These are phyloP conservation scores for Gryganskiella cystojenkinii DNA, from an alignment of 192 early-diverging fungal genomes.

Conservation along the genomic window DNA sequence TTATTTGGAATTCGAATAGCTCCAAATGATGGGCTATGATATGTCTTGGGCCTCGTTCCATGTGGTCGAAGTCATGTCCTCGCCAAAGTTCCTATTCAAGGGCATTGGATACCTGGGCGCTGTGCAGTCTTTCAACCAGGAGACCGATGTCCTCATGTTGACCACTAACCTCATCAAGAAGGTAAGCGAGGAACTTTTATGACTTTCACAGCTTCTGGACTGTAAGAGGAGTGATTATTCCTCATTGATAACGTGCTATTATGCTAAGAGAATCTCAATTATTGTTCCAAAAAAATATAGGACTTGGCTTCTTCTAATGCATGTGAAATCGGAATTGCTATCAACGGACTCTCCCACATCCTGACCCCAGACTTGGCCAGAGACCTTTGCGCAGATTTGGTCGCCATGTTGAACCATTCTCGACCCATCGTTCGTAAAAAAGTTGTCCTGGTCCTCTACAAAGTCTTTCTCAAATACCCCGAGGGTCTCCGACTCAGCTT, in stretches of 20 bases:
- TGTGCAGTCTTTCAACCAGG: constrained; percentile 87
- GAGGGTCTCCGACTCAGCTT: constrained; percentile 87
- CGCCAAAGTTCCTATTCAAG: constrained; percentile 86
- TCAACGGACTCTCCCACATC: constrained; percentile 93
- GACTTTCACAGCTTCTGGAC: too few relatives aligned
- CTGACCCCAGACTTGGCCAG: constrained; percentile 91
- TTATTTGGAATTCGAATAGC: constrained; percentile 50
- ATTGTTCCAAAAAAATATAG: constrained; percentile 41
- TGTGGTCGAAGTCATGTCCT: constrained; percentile 97
- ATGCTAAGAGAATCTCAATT: neutral
- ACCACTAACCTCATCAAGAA: constrained; percentile 97
- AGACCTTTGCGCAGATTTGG: constrained; percentile 87
- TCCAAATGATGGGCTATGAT: constrained; percentile 98
- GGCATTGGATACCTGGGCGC: constrained; percentile 94
- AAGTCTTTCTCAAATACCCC: constrained; percentile 90
- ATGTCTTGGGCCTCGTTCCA: constrained; percentile 98
- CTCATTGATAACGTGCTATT: neutral
- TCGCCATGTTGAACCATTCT: constrained; percentile 92
- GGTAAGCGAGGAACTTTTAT: constrained; percentile 52
- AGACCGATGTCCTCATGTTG: constrained; percentile 97
- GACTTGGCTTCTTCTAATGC: constrained; percentile 88
- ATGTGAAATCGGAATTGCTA: constrained; percentile 88
- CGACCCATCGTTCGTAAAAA: constrained; percentile 93
- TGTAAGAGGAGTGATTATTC: constrained; percentile 5
- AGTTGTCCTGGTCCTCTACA: constrained; percentile 89